These are phyloP conservation scores for Helotiales sp. DNA, from an alignment of 2,329 filamentous ascomycete genomes.

Conservation along the genomic window DNA sequence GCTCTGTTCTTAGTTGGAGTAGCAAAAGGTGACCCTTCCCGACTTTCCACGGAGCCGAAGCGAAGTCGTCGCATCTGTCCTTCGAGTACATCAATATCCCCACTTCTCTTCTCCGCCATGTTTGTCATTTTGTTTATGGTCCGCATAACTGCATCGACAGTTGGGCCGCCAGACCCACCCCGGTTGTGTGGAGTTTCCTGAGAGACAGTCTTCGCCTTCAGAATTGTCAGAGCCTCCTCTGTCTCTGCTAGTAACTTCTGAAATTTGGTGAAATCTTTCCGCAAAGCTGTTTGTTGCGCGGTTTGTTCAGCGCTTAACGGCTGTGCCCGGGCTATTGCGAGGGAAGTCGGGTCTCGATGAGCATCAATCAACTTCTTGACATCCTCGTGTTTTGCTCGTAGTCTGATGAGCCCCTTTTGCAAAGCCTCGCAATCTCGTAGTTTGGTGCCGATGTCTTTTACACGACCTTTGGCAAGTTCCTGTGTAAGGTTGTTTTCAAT, in stretches of 20 bases:
- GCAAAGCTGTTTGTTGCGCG: slow-evolving; percentile 81
- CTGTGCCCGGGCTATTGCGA: slow-evolving; percentile 67
- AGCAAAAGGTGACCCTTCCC: slow-evolving; percentile 50
- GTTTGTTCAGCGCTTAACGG: slow-evolving; percentile 85
- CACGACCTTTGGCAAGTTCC: slow-evolving; percentile 68
- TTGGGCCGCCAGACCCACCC: slow-evolving; percentile 62
- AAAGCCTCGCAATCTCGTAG: slow-evolving; percentile 71
- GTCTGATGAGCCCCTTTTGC: slow-evolving; percentile 69
- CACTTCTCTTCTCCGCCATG: slow-evolving; percentile 90
- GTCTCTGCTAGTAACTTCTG: slow-evolving; percentile 76
- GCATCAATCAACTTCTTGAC: slow-evolving; percentile 76
- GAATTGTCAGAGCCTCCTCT: slow-evolving; percentile 78
- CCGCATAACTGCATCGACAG: slow-evolving; percentile 87
- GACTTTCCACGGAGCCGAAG: slow-evolving; percentile 50
- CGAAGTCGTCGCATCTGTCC: slow-evolving; percentile 79
- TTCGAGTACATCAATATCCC: slow-evolving; percentile 89
- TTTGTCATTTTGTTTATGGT: slow-evolving; percentile 92
- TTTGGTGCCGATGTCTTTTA: slow-evolving; percentile 72
- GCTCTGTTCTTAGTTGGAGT: slow-evolving; percentile 42
- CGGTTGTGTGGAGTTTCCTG: slow-evolving; percentile 55
- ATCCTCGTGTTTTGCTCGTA: slow-evolving; percentile 78
- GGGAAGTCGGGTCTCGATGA: slow-evolving; percentile 69
- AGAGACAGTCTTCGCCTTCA: slow-evolving; percentile 77
- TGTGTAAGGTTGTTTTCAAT: slow-evolving; percentile 67
- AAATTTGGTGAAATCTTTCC: slow-evolving; percentile 74